Conservation (phyloP, 108 stramenopile species). For the Aureococcus anophagefferens region DNA sequence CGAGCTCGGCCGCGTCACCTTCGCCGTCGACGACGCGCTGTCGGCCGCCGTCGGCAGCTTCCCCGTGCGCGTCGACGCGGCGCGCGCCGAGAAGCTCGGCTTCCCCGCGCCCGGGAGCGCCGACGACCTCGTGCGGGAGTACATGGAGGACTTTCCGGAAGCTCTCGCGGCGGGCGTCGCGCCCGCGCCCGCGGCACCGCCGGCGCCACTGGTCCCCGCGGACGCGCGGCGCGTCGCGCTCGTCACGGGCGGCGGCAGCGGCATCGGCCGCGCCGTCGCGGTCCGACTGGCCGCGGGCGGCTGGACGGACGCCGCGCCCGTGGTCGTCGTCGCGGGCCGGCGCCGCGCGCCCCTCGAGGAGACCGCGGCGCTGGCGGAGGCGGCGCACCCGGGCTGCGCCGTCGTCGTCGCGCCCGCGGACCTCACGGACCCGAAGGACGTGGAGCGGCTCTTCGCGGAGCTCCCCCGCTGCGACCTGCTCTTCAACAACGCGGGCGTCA, state of each 20-base stretch:
- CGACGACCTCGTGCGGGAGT: constrained; percentile 41
- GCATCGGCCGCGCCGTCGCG: constrained; percentile 62
- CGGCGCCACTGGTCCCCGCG: constrained; percentile 38
- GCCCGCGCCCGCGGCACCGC: background rate
- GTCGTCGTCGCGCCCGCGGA: constrained; percentile 17
- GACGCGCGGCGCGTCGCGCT: constrained; percentile 34
- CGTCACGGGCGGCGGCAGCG: constrained; percentile 57
- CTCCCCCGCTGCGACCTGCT: constrained; percentile 44
- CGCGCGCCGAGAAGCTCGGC: constrained; percentile 33
- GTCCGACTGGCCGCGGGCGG: constrained; percentile 36
- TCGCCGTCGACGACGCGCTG: constrained; percentile 39
- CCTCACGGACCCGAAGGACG: constrained; percentile 46
- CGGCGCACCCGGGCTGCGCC: background rate
- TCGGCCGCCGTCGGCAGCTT: constrained; percentile 35
- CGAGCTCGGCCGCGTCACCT: constrained; percentile 31
- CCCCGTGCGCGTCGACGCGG: constrained; percentile 43
- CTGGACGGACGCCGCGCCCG: constrained; percentile 25
- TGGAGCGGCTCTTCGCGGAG: constrained; percentile 34
- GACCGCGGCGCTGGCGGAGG: constrained; percentile 22
- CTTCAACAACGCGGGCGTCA: constrained; percentile 69
- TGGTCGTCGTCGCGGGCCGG: constrained; percentile 53
- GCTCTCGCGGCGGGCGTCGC: constrained; percentile 34
- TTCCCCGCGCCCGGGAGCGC: constrained; percentile 28
- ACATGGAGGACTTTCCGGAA: constrained; percentile 32
- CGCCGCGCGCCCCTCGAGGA: constrained; percentile 37